Base-by-base conservation (phyloP, 108 stramenopile species). In the Skeletonema marinoi region DNA sequence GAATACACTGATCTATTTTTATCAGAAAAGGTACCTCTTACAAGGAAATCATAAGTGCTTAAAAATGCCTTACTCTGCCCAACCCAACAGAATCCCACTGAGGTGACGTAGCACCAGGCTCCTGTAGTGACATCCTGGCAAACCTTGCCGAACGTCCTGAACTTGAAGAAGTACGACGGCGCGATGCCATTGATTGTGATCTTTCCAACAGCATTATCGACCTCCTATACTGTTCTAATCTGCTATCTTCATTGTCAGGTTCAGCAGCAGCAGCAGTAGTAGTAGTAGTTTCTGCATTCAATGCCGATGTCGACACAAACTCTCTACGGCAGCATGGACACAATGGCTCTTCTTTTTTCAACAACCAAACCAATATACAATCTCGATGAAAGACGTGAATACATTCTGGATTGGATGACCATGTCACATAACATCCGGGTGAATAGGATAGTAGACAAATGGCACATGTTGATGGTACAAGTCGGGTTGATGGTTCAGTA, bases 261-360 rank as follows among this genome's bases (percentile, higher is more conserved):
- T 14, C 60, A 4, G 13, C 60, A 32, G 32, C 60, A 5, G 6
- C 35, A n/a, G 4, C 44, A 3, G 44, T n/a, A 44, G 14, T 3
- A n/a, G 16, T 46, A 11, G 39, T 41, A 8, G 7, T 11, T 1
- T 4, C 60, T 61, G 32, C 19, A 61, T 61, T 61, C 14, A 61
- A 33, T 33, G 19, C 19, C 21, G 60, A 31, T 4, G 13, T 16
- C 0, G 60, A 61, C 19, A 94, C 83, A 74, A 95, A 95, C 61
- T 91, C 86, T 66, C 88, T 76, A 59, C 94, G 85, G 81, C 94
- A 95, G 75, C 92, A 93, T 0, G 94, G 94, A 79, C 94, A 95
- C 6, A 88, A 16, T 12, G 87, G 87, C 32, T 80, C 70, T 10
- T 80, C 70, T 51, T 81, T 81, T 64, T 80, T 80, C 29, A 81